Conservation (phyloP, 805 yeast genomes). For the Candida dajiaensis region DNA sequence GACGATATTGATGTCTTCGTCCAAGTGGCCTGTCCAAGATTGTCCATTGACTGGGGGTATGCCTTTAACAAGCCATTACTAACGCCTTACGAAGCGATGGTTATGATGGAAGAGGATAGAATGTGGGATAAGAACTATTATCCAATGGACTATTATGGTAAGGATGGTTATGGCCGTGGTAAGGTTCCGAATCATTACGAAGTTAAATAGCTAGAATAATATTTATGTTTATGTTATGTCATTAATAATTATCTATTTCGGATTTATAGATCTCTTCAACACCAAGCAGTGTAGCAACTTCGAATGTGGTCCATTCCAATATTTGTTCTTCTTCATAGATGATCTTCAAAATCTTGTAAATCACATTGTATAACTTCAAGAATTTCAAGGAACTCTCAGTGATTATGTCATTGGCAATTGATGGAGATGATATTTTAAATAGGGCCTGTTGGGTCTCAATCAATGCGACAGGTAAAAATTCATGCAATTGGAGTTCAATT, state of each 20-base stretch:
- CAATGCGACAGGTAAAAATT: slow-evolving; percentile 53
- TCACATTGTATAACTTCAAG: slow-evolving; percentile 33
- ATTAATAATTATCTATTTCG: background rate
- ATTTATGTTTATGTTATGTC: background rate
- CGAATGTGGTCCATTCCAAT: slow-evolving; percentile 50
- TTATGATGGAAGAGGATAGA: slow-evolving; percentile 67
- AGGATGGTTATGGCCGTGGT: slow-evolving; percentile 91
- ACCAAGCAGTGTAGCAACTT: slow-evolving; percentile 68
- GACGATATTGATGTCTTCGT: slow-evolving; percentile 92
- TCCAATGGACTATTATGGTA: slow-evolving; percentile 94
- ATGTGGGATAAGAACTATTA: slow-evolving; percentile 61
- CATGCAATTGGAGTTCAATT: slow-evolving; percentile 41
- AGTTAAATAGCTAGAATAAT: slow-evolving; percentile 1
- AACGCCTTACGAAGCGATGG: slow-evolving; percentile 96
- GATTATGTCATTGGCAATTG: slow-evolving; percentile 49
- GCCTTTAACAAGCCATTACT: slow-evolving; percentile 88
- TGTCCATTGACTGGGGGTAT: slow-evolving; percentile 98
- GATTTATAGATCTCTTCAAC: slow-evolving; percentile 36
- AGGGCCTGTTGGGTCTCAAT: slow-evolving; percentile 54
- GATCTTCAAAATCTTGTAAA: slow-evolving; percentile 29
- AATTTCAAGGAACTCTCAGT: slow-evolving; percentile 43
- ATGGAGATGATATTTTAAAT: slow-evolving; percentile 58
- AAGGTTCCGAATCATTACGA: slow-evolving; percentile 46
- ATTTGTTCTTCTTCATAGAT: slow-evolving; percentile 28
- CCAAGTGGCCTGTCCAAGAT: slow-evolving; percentile 95